Percentiles rank a stretch among this genome's conserved stretches.
phyloP scores from a whole-genome alignment of 2,329 filamentous ascomycete species.

The Pestalotiopsis sp. region DNA sequence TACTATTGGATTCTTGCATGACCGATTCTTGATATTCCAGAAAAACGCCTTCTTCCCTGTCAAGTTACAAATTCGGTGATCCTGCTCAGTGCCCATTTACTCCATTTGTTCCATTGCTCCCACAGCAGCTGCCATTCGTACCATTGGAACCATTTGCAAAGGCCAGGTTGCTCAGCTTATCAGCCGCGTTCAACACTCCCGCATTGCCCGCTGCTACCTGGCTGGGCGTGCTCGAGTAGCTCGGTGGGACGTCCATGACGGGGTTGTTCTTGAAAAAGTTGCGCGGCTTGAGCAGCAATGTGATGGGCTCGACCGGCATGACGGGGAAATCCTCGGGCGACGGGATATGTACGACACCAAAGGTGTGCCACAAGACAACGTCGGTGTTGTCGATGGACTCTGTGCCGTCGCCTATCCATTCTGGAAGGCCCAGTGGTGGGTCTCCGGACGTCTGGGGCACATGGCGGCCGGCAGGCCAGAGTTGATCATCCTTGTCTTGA shows the following conservation, averaged over 20 bases:
- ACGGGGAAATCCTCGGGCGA: constrained; percentile 88
- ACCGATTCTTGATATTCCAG: too few species aligned
- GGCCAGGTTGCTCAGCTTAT: constrained; percentile 29
- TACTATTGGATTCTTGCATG: too few species aligned
- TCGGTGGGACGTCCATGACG: constrained; percentile 77
- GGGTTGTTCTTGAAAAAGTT: constrained; percentile 85
- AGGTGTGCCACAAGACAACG: constrained; percentile 91
- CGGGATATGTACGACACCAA: constrained; percentile 87
- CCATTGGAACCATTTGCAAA: constrained; percentile 19
- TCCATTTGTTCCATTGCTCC: constrained; percentile 18
- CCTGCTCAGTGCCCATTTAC: neutral
- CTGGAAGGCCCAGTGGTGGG: constrained; percentile 69
- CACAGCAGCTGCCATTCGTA: constrained; percentile 14
- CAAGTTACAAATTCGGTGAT: too few species aligned
- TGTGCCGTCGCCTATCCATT: constrained; percentile 73
- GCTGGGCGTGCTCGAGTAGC: constrained; percentile 60
- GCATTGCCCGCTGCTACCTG: constrained; percentile 43
- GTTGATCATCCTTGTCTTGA: constrained; percentile 76
- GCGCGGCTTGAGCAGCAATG: constrained; percentile 72
- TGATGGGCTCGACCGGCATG: constrained; percentile 88
- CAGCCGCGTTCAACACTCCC: constrained; percentile 30
- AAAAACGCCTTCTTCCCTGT: too few species aligned
- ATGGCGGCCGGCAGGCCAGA: constrained; percentile 84
- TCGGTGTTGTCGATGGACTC: constrained; percentile 78
- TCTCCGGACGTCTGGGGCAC: constrained; percentile 86